Evolutionary conservation across 2,329 filamentous ascomycete genomes (phyloP), one percentile per base, ranked within the genome.

Genomic region (Neopestalotiopsis sp.): DNA sequence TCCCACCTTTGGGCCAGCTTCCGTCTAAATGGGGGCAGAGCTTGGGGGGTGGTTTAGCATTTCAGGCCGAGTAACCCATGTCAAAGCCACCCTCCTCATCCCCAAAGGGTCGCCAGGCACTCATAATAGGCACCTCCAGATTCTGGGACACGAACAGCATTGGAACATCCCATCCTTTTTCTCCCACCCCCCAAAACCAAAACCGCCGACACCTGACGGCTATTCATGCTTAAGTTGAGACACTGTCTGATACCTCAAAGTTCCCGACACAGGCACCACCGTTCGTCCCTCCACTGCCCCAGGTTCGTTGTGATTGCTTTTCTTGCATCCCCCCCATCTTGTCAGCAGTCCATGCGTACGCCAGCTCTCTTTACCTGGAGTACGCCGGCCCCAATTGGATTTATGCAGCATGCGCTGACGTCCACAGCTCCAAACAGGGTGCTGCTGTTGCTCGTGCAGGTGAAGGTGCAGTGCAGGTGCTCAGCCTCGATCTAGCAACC

Each of bases 341-440:
- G 57, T 28, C 24, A 30, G 57, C 38, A 24, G 57, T 61, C 57
- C 32, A 34, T 61, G 28, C 32, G 57, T 61, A 30, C 32, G 57
- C 32, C 57, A 30, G 57, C 57, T 61, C 40, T 65, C 38, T 65
- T 65, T 65, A 53, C 49, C 32, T 56, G 42, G 42, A 14, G 42
- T 34, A 57, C 49, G 63, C 34, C 49, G 45, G 24, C 63, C 20
- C 49, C 49, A 58, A 34, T 56, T 38, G 40, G 64, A 13, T 70
- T 79, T 81, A 82, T 82, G 45, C 45, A 53, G 45, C 45, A 53
- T 53, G 82, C 83, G 81, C 83, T 86, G 84, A 86, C 84, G 83
- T 86, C 82, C 83, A 80, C 80, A 77, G 76, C 76, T 77, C 76
- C 75, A 73, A 28, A 77, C 77, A 74, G 75, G 78, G 24, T 28